Base-by-base conservation (phyloP, 2,329 filamentous ascomycete species). In the Pseudogymnoascus sp. region DNA sequence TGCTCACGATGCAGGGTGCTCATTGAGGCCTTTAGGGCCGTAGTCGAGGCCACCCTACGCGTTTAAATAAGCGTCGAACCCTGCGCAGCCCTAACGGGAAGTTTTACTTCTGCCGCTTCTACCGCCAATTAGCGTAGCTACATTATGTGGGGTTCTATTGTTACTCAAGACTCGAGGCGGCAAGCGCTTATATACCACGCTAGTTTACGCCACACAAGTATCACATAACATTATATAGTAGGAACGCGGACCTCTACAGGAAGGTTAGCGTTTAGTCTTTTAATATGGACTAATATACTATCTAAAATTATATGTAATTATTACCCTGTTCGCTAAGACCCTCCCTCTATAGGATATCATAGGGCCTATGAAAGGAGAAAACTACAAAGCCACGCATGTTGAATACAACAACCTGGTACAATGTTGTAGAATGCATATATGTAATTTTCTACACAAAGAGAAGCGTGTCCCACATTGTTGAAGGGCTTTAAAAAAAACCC, bases 31-130 rank as follows among this genome's bases (percentile, higher is more conserved):
- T 4, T 51, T 10, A 23, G 23, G 23, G 10, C 45, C 14, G 48
- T 54, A 54, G 48, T 54, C 48, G 48, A 57, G 51, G 16, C 28
- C 51, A 54, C 11, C 51, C 28, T 19, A 14, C 28, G 51, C 51
- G 51, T 57, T 16, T 57, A 57, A 34, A 57, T 57, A 57, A 57
- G 25, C 51, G 51, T 36, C n/a, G 28, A 34, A 57, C n/a, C 48
- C 48, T 54, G 48, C n/a, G 13, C 21, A 28, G 45, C 21, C 45
- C 51, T 34, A 57, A 6, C 28, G 28, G 28, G 28, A 57, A 57
- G 16, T 57, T 57, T 34, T 57, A 36, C 16, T 57, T 34, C 11
- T 34, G 31, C 31, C 31, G 31, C 31, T 34, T 34, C 16, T 57
- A 10, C 28, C 28, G 28, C 51, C 51, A 36, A 36, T 57, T 36